Evolutionary conservation across 1,139 yeast genomes (phyloP).

Genomic region (Pneumocystis wakefieldiae): DNA sequence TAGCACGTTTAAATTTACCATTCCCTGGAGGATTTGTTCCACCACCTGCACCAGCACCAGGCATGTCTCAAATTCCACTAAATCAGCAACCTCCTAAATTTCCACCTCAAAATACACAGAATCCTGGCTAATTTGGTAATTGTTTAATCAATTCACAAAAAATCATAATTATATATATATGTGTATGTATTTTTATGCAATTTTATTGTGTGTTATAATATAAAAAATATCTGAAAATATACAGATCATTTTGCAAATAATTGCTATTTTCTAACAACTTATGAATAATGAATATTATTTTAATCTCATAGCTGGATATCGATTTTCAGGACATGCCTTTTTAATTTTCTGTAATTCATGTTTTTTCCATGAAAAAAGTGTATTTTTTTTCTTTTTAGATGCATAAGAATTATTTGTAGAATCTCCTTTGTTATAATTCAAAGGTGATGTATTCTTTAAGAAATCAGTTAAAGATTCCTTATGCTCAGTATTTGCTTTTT

Average conservation of each 20-base stretch:
- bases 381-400: neutral
- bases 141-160: neutral
- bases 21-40: conserved; percentile 3
- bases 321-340: neutral
- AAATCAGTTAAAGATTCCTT: neutral
- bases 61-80: conserved; percentile 11
- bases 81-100: conserved; percentile 8
- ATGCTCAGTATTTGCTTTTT: neutral
- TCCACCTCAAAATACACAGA: conserved; percentile 2
- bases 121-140: neutral
- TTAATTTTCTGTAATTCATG: neutral
- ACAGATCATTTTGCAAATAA: neutral
- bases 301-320: neutral
- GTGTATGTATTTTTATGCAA: neutral
- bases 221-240: neutral
- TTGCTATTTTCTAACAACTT: neutral
- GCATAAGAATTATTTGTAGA: neutral
- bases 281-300: neutral
- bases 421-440: neutral
- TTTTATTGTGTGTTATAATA: neutral
- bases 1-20: conserved; percentile 10
- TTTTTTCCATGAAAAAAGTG: neutral
- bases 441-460: neutral
- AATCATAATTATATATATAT: neutral
- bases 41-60: conserved; percentile 5